Base-by-base conservation (phyloP, 495 filamentous ascomycete genomes). In the Hypoxylon crocopeplum region DNA sequence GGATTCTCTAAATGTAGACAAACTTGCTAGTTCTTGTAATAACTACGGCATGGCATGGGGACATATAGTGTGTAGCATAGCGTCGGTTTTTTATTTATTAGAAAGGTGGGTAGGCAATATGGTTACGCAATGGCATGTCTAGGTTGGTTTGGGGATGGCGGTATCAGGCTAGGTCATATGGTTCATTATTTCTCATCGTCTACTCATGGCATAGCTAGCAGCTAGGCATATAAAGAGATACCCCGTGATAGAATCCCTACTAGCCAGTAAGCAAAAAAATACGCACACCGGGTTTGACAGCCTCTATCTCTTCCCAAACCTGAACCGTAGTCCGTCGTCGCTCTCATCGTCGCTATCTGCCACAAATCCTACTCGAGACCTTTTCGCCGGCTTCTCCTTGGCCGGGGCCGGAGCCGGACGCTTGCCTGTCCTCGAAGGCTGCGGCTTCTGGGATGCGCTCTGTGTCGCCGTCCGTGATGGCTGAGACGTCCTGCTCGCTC, bases 251-350 rank as follows among this genome's bases (percentile, higher is more conserved):
- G 40, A 48, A 21, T 21, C 22, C 17, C 25, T 36, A 13, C 16
- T 11, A 17, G 4, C 22, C 20, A 16, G 6, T 10, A 6, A 33
- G 38, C 3, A 41, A 16, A 19, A 25, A 37, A 25, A 41, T n/a
- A 13, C 13, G 17, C 40, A 34, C 15, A 37, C 3, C 34, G 22
- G 7, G 38, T 34, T 20, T 6, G 29, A 16, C 16, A 27, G 16
- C 32, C 30, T 22, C 63, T 75, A 76, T 63, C 80, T 81, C 36
- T 82, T 77, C 38, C 82, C 75, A 60, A 88, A 86, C 55, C 82
- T 78, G 64, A 88, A 86, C 7, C 78, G 78, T 41, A 79, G 72
- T 42, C 80, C 84, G 33, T 82, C 80, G 19, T 83, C 84, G 40
- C 61, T 68, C 37, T 68, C 68, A 10, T 81, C 79, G 51, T 76